Base-by-base conservation (phyloP, 2,329 filamentous ascomycete genomes). In the Sporothrix schenckii region DNA sequence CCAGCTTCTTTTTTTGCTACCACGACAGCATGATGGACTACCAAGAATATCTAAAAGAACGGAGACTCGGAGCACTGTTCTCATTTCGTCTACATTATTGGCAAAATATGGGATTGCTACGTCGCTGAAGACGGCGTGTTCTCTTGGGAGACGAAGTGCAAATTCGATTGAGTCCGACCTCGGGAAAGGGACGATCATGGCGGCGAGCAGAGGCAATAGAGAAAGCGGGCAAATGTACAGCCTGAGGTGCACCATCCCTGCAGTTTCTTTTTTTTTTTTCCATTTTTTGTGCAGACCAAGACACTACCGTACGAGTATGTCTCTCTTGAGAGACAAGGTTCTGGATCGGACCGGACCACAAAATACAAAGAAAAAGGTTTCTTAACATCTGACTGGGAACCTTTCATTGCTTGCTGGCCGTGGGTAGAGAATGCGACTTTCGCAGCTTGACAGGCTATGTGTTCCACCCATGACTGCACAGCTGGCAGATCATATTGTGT, bases 1-100 rank as follows among this genome's bases (percentile, higher is more conserved):
- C 11, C 19, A 53, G 63, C 49, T 50, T 50, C n/a, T 44, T 58
- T 60, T 60, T 68, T 56, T 66, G 39, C n/a, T 14, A 14, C 44
- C 6, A 44, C 41, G 52, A 16, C 52, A 21, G 3, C 24, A 21
- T 14, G 21, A 13, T 16, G 41, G 41, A 44, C 41, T 3, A 41
- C 54, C 30, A n/a, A 39, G 16, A 27, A 11, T n/a, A 34, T 6
- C 34, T 1, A 7, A 5, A 34, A 34, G 34, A 7, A 7, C 34
- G 5, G 34, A 34, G 7, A 9, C 34, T 6, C 41, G 41, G 41
- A 16, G 41, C 41, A 16, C 11, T 16, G 41, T 13, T 44, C 41
- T 44, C 41, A 14, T 47, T 63, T 49, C 13, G 60, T 63, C 21
- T 13, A 63, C 24, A 63, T 27, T 49, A 30, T 49, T 63, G 41